phyloP scores from a whole-genome alignment of 2,329 filamentous ascomycete species.

The Coniochaeta sp. region DNA sequence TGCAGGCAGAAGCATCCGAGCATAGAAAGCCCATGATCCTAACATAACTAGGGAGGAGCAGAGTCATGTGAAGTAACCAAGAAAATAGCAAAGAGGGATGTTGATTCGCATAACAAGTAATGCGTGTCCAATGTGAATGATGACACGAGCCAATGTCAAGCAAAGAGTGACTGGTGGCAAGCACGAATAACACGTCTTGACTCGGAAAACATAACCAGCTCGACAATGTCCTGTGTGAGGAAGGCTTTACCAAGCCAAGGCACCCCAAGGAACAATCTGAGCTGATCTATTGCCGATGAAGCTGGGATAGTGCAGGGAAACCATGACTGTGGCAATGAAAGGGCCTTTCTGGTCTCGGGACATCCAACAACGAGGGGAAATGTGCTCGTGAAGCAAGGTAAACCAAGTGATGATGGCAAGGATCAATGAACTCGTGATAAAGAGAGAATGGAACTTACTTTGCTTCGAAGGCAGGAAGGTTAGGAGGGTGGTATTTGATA shows the following conservation, averaged over 20 bases:
- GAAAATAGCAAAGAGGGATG: neutral
- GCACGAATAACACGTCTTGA: neutral
- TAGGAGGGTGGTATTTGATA: neutral
- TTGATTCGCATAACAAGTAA: neutral
- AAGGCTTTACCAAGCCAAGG: neutral
- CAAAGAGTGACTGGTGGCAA: neutral
- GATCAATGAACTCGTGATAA: neutral
- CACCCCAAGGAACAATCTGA: neutral
- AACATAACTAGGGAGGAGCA: neutral
- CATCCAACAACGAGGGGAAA: neutral
- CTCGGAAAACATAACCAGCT: neutral
- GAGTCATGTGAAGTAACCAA: neutral
- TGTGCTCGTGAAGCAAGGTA: neutral
- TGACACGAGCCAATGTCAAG: neutral
- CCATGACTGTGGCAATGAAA: neutral
- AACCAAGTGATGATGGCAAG: neutral
- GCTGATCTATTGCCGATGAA: no score
- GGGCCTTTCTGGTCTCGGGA: neutral
- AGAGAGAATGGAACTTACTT: neutral
- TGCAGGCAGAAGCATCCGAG: neutral
- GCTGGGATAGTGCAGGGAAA: no score
- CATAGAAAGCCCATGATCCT: neutral
- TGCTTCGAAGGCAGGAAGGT: neutral
- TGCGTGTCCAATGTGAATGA: neutral
- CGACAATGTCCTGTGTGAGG: neutral